phyloP scores from a whole-genome alignment of 805 yeast genomes.

The Pichia scutulata region DNA sequence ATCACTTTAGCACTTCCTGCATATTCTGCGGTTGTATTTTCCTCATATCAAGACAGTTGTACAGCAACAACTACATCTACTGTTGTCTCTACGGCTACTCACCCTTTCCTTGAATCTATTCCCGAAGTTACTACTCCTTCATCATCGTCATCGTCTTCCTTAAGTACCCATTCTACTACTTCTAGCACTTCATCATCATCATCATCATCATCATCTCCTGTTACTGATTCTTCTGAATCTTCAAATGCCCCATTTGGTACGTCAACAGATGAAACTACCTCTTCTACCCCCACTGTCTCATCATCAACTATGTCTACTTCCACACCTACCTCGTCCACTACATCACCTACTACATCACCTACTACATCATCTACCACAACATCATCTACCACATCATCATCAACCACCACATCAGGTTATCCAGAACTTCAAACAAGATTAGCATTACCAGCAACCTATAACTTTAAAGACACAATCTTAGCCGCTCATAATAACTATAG shows the following conservation, averaged over 20 bases:
- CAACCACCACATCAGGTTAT: conserved; percentile 13
- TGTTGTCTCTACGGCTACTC: conserved; percentile 13
- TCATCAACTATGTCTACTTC: conserved; percentile 16
- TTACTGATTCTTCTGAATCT: background rate
- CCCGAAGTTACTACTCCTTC: background rate
- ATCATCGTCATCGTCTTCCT: background rate
- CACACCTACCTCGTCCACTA: background rate
- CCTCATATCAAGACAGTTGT: background rate
- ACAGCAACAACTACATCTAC: conserved; percentile 14
- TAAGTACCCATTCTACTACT: background rate
- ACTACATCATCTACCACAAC: conserved; percentile 5
- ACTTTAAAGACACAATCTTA: conserved; percentile 41
- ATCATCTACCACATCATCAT: conserved; percentile 18
- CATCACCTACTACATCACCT: conserved; percentile 1
- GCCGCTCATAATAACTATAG: conserved; percentile 56
- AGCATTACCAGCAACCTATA: conserved; percentile 14
- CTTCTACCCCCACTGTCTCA: background rate
- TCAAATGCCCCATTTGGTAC: too few species aligned
- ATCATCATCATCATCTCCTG: background rate
- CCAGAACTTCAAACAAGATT: background rate
- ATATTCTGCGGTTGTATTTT: background rate
- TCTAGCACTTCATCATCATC: background rate
- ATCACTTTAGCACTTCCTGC: background rate
- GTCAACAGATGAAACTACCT: background rate
- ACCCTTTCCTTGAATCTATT: conserved; percentile 11